A percentile compares a stretch with the other conserved stretches of the same genome.
Conservation (phyloP, 2,329 filamentous ascomycete species). For the Magnaporthiopsis rhizophila region DNA sequence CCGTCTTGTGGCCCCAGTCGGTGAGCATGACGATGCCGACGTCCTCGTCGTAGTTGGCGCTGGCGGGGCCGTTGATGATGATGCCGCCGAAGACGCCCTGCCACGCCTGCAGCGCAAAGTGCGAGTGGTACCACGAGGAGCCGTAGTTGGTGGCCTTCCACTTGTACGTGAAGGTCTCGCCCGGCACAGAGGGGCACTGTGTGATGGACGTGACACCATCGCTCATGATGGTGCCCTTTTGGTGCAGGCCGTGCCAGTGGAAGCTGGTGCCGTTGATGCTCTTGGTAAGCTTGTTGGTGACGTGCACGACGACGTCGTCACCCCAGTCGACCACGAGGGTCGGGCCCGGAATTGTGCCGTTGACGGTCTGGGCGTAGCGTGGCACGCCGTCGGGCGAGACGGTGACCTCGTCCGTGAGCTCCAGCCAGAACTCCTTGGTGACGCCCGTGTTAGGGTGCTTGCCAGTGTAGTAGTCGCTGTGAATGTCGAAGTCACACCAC, state of each 20-base stretch:
- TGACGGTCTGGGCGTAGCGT: slow-evolving; percentile 27
- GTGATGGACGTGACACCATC: slow-evolving; percentile 28
- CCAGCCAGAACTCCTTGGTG: slow-evolving; percentile 39
- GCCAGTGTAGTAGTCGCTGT: slow-evolving; percentile 34
- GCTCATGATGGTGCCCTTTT: slow-evolving; percentile 40
- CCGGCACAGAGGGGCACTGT: slow-evolving; percentile 31
- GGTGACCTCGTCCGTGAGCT: slow-evolving; percentile 13
- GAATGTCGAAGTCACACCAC: slow-evolving; percentile 41
- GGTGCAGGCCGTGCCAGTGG: slow-evolving; percentile 56
- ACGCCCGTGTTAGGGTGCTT: slow-evolving; percentile 37
- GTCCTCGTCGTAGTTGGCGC: slow-evolving; percentile 54
- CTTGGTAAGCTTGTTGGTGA: slow-evolving; percentile 23
- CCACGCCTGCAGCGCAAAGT: slow-evolving; percentile 40
- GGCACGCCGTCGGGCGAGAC: slow-evolving; percentile 37
- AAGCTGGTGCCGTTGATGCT: slow-evolving; percentile 49
- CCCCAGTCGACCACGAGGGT: slow-evolving; percentile 27
- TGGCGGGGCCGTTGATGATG: slow-evolving; percentile 52
- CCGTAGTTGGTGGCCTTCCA: slow-evolving; percentile 49
- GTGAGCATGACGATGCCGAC: slow-evolving; percentile 50
- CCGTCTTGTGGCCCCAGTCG: slow-evolving; percentile 47
- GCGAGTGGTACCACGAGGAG: slow-evolving; percentile 53
- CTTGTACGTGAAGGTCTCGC: slow-evolving; percentile 35
- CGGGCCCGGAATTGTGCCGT: slow-evolving; percentile 24
- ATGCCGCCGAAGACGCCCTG: slow-evolving; percentile 54
- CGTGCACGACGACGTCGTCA: slow-evolving; percentile 25